Evolutionary conservation across 2,329 filamentous ascomycete species (phyloP).

Genomic region (Pyricularia pennisetigena): DNA sequence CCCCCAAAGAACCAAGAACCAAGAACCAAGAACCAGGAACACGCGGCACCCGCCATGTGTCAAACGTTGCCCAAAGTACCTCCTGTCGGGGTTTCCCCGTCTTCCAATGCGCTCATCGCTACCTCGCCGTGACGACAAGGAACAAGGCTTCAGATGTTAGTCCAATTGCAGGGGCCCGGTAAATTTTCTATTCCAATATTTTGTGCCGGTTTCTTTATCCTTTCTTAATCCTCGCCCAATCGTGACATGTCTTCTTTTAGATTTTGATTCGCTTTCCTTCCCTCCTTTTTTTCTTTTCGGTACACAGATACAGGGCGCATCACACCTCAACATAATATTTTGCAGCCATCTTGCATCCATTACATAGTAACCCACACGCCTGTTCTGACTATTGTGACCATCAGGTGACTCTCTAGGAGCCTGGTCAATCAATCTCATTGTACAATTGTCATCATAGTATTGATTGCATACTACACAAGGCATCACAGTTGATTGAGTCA

Average conservation of each 20-base stretch:
- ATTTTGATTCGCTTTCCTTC: background rate
- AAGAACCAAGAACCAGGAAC: background rate
- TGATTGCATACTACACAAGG: too few relatives aligned
- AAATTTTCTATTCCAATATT: background rate
- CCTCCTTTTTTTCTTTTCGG: background rate
- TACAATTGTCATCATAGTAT: background rate
- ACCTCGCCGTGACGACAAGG: background rate
- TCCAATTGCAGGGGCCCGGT: background rate
- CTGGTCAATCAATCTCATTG: background rate
- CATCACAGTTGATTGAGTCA: background rate
- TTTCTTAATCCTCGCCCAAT: background rate
- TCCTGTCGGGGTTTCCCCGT: background rate
- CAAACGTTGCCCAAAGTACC: background rate
- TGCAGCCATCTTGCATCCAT: background rate
- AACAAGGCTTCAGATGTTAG: background rate
- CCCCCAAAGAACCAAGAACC: background rate
- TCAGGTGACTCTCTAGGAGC: background rate
- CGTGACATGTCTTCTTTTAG: background rate
- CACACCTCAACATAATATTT: background rate
- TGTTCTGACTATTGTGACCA: background rate
- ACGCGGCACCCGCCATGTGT: background rate
- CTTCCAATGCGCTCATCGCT: background rate
- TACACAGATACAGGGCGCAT: background rate
- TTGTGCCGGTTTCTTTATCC: background rate
- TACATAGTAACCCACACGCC: background rate